Evolutionary conservation across 2,329 filamentous ascomycete species (phyloP), one percentile per base, ranked within the genome.

Genomic region (Phialophora chinensis): DNA sequence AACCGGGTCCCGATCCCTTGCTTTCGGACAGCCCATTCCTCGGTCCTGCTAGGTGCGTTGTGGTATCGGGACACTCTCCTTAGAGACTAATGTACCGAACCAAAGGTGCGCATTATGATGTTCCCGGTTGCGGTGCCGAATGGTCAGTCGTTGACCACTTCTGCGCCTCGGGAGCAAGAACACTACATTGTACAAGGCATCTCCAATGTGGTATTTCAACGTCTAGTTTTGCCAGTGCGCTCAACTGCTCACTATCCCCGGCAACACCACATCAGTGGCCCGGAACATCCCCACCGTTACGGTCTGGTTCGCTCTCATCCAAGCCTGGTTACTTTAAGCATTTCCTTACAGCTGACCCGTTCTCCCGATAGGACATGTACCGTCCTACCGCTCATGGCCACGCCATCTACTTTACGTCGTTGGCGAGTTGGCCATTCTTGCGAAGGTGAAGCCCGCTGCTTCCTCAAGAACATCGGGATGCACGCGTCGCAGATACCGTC

Each of bases 391-490:
- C 38, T n/a, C 49, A 12, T 14, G 3, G 49, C 4, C 23, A 23
- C 20, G 10, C 23, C 49, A 3, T 27, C 23, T 8, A 52, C 47
- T 29, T 52, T 52, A 23, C 23, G 23, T 29, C 20, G 20, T 52
- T 27, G 23, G 10, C 23, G 23, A 0, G 47, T 7, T 5, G 23
- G 12, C 47, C 47, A 50, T 27, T 27, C 20, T 50, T 27, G 20
- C 14, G 49, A 52, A 27, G 49, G 49, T 20, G 20, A 23, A 23
- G 20, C 3, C 20, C 23, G 49, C 10, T 52, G 23, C 27, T 52
- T 52, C 49, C 10, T 8, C 20, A 52, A 52, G 49, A 52, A 52
- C 49, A 52, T 52, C 47, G 27, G n/a, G 20, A 52, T 20, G 25
- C 47, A 50, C 5, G 47, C 47, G 47, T 25, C 20, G 11, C 47